Base-by-base conservation (phyloP, 2,329 filamentous ascomycete genomes). In the Ophiognomonia clavigignenti-juglandacearum region DNA sequence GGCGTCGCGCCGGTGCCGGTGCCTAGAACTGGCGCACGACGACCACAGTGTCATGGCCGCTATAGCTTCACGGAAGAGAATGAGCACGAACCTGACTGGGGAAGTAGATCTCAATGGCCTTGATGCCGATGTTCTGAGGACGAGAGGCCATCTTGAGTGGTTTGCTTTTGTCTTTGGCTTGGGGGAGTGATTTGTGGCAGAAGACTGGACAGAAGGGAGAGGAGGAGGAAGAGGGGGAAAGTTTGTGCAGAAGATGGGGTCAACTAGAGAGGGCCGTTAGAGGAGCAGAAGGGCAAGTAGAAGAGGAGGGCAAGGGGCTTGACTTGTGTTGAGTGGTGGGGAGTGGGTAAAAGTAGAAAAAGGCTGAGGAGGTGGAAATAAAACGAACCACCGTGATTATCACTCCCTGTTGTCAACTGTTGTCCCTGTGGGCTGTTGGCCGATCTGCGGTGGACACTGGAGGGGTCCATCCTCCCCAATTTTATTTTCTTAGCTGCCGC, bases 61-160 rank as follows among this genome's bases (percentile, higher is more conserved):
- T 6, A n/a, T n/a, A n/a, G n/a, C n/a, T n/a, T n/a, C 16, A 27
- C 22, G 26, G 32, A 10, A 7, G 19, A 36, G 18, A 24, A 45
- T 16, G 14, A 16, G 43, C 31, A 71, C 82, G 55, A 71, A 92
- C 88, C 82, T 92, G 88, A 68, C 78, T 86, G 56, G 88, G 88
- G 64, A 89, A 88, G 70, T 93, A 93, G 64, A 93, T 81, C 68
- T 93, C 88, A 69, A 93, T 88, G 85, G 86, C 88, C 76, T 93
- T 92, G 67, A 93, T 90, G 78, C 88, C 88, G 69, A 93, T 85
- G 73, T 92, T 92, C 70, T 90, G 82, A 56, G 88, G 86, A 71
- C 86, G 84, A 59, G 83, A 67, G 64, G 85, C 78, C 86, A 90
- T 91, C 50, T 53, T 73, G 61, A 45, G 22, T 34, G 34, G 36